Percentiles rank a stretch among this genome's conserved stretches.
Conservation (phyloP, 2,329 filamentous ascomycete genomes). For the Aspergillus caelatus region DNA sequence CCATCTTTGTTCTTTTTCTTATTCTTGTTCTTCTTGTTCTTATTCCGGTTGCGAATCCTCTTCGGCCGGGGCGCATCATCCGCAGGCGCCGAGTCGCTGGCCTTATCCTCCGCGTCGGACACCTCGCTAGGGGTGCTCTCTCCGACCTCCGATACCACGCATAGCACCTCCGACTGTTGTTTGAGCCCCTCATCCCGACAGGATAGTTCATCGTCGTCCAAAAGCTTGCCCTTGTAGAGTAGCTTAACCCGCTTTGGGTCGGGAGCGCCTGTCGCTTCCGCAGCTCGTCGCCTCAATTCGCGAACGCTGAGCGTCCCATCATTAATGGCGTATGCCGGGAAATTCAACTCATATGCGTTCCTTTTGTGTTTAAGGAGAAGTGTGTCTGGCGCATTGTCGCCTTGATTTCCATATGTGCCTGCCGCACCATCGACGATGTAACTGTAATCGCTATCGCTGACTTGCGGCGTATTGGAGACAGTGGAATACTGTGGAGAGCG, state of each 20-base stretch:
- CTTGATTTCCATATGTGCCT: constrained; percentile 16
- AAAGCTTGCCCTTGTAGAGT: constrained; percentile 50
- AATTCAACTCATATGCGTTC: constrained; percentile 46
- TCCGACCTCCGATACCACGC: constrained; percentile 46
- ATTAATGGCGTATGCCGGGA: constrained; percentile 51
- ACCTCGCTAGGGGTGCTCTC: constrained; percentile 35
- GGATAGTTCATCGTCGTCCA: constrained; percentile 44
- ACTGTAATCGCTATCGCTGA: constrained; percentile 42
- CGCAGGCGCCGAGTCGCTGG: constrained; percentile 21
- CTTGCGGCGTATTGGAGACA: constrained; percentile 33
- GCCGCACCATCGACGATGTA: constrained; percentile 37
- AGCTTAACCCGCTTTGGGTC: constrained; percentile 45
- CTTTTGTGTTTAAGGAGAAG: constrained; percentile 47
- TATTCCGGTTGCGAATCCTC: constrained; percentile 16
- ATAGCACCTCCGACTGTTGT: constrained; percentile 51
- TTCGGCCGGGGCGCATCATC: constrained; percentile 17
- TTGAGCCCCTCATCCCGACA: constrained; percentile 50
- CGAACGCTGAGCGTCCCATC: constrained; percentile 48
- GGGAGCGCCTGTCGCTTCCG: constrained; percentile 37
- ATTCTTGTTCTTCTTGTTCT: constrained; percentile 29
- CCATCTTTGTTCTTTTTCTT: constrained; percentile 29
- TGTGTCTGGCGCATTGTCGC: constrained; percentile 45
- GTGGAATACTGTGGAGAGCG: constrained; percentile 35
- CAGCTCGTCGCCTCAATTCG: constrained; percentile 44
- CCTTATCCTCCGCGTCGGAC: constrained; percentile 32